Conservation (phyloP, 2,329 filamentous ascomycete species). For the Fusarium gaditjirri region DNA sequence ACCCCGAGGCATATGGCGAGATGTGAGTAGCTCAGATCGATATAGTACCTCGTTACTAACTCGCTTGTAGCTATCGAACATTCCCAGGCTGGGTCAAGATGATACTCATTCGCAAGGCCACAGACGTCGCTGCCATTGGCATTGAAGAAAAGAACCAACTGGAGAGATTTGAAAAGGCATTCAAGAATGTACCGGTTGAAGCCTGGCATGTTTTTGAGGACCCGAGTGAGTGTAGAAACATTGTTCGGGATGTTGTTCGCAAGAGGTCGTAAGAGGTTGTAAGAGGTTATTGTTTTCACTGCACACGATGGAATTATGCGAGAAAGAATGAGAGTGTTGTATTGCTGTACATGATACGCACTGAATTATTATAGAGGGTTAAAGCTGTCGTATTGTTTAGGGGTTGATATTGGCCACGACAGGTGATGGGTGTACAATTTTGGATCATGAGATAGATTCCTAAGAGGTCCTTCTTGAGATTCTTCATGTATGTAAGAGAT, state of each 20-base stretch:
- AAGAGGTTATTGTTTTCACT: not conserved
- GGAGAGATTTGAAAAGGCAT: conserved; percentile 83
- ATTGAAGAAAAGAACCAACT: conserved; percentile 80
- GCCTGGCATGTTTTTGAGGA: conserved; percentile 87
- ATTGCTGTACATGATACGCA: not conserved
- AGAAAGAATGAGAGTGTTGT: not conserved
- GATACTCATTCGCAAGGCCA: conserved; percentile 88
- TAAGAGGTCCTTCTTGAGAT: not conserved
- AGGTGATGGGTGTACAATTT: not conserved
- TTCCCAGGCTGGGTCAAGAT: conserved; percentile 81
- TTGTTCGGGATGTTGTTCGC: conserved; percentile 45
- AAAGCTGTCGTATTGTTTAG: not conserved
- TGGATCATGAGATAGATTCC: not conserved
- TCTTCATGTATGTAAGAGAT: not conserved
- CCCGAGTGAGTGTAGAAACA: conserved; percentile 69
- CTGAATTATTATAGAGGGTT: not conserved
- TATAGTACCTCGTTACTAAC: conserved; percentile 20
- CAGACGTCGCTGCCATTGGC: conserved; percentile 73
- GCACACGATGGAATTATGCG: conserved; percentile 11
- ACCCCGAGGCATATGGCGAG: conserved; percentile 90
- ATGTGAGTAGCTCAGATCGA: conserved; percentile 61
- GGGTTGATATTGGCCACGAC: not conserved
- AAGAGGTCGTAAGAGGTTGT: conserved; percentile 11
- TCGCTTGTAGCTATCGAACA: conserved; percentile 61
- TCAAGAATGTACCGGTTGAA: conserved; percentile 74